Base-by-base conservation (phyloP, 2,329 filamentous ascomycete genomes). In the Hymenoscyphus salicellus region DNA sequence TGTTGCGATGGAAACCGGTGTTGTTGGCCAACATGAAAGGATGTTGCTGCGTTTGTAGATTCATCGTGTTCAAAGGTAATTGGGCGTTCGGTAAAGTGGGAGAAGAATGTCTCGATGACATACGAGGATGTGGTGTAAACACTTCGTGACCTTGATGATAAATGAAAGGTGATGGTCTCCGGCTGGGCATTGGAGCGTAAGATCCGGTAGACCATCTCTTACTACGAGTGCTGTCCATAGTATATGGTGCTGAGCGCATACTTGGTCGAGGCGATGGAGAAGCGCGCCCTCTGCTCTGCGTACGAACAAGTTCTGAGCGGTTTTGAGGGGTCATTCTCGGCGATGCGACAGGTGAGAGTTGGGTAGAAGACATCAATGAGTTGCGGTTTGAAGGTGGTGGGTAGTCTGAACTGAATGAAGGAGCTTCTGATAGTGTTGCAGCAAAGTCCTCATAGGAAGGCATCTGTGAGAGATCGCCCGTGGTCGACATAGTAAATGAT, bases 181-280 rank as follows among this genome's bases (percentile, higher is more conserved):
- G 79, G 71, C 78, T 84, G 28, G 81, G 80, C 23, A 80, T 76
- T 1, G 86, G 83, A 23, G 83, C 87, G 65, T 89, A 91, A 3
- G 88, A 91, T 16, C 89, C 89, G 3, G 90, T 92, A 23, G 90
- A 92, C 89, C 90, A 93, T 69, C 90, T 83, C 80, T 92, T 92
- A 74, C 83, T 86, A 67, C 88, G 84, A 56, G 81, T 82, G 61
- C 82, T 84, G 56, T 92, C 89, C 60, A 91, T 82, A 60, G 80
- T 88, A 77, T 92, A 92, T 0, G 90, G 90, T 20, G 86, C 88
- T 49, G 89, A 85, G 66, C 89, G 85, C 73, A 89, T 82, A 62
- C 83, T 86, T 36, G 86, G 87, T 55, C 89, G 84, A 26, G 90
- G 89, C 36, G 89, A 90, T 43, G 89, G 89, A 56, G 89, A 91